Evolutionary conservation across 2,329 filamentous ascomycete species (phyloP).

Genomic region (Diplocarpon mali): DNA sequence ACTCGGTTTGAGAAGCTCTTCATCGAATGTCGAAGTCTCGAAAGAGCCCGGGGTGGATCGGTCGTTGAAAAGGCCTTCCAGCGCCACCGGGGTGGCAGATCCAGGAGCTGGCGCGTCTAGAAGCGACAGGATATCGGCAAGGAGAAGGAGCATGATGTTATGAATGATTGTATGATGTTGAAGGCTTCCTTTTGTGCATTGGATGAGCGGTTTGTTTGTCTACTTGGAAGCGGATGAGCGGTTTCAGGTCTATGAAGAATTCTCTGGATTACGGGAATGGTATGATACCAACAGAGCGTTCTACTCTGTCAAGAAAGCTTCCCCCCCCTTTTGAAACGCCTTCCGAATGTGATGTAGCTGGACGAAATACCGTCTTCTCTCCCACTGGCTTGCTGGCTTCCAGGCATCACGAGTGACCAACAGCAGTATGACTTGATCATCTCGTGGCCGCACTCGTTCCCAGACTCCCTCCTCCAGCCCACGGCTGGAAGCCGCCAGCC

Average conservation of each 20-base stretch:
- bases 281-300: conserved; percentile 24
- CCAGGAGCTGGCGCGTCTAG: conserved; percentile 13
- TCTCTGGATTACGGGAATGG: conserved; percentile 14
- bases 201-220: conserved; percentile 17
- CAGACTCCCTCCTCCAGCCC: neutral
- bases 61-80: conserved; percentile 14
- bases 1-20: conserved; percentile 15
- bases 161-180: conserved; percentile 14
- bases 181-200: conserved; percentile 8
- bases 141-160: conserved; percentile 29
- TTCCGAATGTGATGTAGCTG: neutral
- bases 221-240: conserved; percentile 2
- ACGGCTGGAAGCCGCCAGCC: neutral
- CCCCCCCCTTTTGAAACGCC: conserved; percentile 1
- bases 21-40: conserved; percentile 5
- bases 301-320: conserved; percentile 5
- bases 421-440: neutral
- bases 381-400: neutral
- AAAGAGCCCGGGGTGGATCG: conserved; percentile 14
- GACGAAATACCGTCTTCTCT: neutral
- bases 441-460: neutral
- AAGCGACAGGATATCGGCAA: conserved; percentile 22
- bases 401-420: neutral
- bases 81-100: conserved; percentile 11
- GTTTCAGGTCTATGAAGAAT: conserved; percentile 5